Evolutionary conservation across 345 rosid genomes (phyloP).

Genomic region (Punica granatum): DNA sequence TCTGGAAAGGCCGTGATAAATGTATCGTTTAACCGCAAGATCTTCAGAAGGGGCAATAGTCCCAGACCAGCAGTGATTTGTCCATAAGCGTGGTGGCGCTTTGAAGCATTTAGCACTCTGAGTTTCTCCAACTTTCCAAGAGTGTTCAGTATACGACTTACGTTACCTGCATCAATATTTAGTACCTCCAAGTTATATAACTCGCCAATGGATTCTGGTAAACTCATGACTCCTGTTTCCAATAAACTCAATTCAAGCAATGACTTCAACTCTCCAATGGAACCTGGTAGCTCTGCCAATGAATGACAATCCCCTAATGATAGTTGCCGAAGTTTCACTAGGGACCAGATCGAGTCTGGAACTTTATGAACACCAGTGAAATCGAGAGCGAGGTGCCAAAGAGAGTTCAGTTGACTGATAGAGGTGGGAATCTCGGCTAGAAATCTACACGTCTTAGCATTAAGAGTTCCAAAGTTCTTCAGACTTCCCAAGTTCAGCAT

Average conservation of each 20-base stretch:
- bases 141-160: no score
- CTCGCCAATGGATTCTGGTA: constrained; percentile 1
- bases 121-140: no score
- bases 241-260: background rate
- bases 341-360: background rate
- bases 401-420: background rate
- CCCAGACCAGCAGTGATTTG: no score
- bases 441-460: background rate
- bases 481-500: background rate
- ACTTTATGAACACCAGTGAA: background rate
- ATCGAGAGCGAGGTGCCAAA: background rate
- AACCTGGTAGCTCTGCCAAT: background rate
- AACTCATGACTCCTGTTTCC: background rate
- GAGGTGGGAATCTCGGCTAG: background rate
- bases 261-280: background rate
- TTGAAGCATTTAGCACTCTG: no score
- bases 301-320: no score
- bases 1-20: no score
- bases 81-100: no score
- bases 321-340: no score
- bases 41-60: no score
- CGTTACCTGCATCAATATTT: no score
- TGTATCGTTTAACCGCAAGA: no score
- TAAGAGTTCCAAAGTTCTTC: no score
- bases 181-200: constrained; percentile 13